Base-by-base conservation (phyloP, 352 stramenopile species). In the Phytophthora melonis region DNA sequence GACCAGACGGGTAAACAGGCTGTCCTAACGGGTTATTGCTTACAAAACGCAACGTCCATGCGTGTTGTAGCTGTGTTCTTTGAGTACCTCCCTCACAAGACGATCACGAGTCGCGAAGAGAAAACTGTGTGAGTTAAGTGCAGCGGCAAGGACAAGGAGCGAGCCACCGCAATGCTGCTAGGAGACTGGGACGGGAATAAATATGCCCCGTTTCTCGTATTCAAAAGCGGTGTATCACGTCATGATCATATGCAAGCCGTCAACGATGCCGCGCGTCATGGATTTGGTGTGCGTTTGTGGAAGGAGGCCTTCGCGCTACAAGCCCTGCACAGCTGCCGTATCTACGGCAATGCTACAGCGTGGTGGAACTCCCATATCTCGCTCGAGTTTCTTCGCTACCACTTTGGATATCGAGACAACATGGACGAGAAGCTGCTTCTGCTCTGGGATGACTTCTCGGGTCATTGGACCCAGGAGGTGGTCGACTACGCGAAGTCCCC, bases 61-160 rank as follows among this genome's bases (percentile, higher is more conserved):
- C 13, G 13, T 11, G 34, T 41, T 41, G 34, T 47, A 47, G 64
- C 27, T 18, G 64, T 71, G 3, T 65, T 52, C 13, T 71, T 61
- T 10, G 43, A 71, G 34, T 71, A 71, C 39, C 18, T 71, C 2
- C 64, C 56, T 1, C 58, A n/a, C 6, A 25, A 43, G 19, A 58
- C 64, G 0, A 57, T 68, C 13, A 68, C 8, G 19, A 16, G 39
- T 6, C 21, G 19, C 3, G 50, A 58, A 3, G 11, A 45, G 2
- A 73, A 64, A n/a, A 73, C 52, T 1, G 66, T 73, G 14, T 73
- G n/a, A n/a, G n/a, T n/a, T n/a, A n/a, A n/a, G n/a, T n/a, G 58
- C 14, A 39, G 39, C 16, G 52, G 39, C 3, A 64, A 64, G 16
- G 58, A 74, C 50, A 73, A 60, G 21, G 39, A 58, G 27, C 19